Evolutionary conservation across 805 yeast species (phyloP), one percentile per base, ranked within the genome.

Genomic region (Wickerhamiella parazyma): DNA sequence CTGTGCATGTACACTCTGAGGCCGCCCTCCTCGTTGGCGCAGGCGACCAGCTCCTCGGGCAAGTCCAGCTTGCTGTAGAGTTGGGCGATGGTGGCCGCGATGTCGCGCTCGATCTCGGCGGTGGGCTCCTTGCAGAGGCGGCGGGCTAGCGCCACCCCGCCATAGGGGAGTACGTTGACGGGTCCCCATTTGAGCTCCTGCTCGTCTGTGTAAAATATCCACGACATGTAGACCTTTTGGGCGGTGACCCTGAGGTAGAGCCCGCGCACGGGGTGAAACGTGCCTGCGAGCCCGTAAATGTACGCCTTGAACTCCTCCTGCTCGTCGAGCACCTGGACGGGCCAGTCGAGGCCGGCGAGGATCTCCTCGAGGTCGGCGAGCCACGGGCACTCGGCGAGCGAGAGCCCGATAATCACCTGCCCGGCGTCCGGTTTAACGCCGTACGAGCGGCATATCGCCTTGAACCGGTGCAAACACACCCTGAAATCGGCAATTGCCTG

Each of bases 171-270:
- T 2, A 78, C 16, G 26, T 37, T 39, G 8, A 22, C 26, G 12
- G 18, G 12, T 4, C 47, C 73, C 49, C 73, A 68, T 45, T 62
- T 62, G 21, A 78, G 21, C n/a, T 25, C 36, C 17, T 39, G 67
- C 45, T 69, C 70, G 4, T 84, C 85, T 40, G 68, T 66, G 22
- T 62, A 59, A 46, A 67, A 66, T 16, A 80, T 73, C 86, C 89
- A 80, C 33, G 81, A 76, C 29, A 80, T 52, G 49, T 78, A 84
- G 1, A 78, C 69, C 6, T 76, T 69, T 0, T 83, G 83, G 24
- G 85, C 85, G 6, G 86, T 85, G 39, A 80, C 63, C 54, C 81
- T 87, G 71, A 80, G 70, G 53, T 75, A 78, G 9, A 80, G 58
- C 1, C 89, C 89, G 17, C 74, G 69, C 2, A 78, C 70, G 17